Evolutionary conservation across 2,329 filamentous ascomycete species (phyloP).

Genomic region (Colletotrichum liriopes): DNA sequence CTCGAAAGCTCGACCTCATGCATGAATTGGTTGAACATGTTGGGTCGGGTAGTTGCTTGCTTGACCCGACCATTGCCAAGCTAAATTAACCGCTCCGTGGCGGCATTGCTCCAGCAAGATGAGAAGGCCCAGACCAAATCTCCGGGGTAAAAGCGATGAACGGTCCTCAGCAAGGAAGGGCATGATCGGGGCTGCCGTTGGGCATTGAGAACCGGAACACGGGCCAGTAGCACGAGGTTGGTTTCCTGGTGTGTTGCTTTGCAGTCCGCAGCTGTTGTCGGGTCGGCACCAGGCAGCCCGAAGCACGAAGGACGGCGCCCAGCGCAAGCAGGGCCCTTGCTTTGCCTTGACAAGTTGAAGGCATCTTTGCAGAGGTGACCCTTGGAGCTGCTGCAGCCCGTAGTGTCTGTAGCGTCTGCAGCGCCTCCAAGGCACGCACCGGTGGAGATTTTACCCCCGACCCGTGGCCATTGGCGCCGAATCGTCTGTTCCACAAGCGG

Average conservation of each 20-base stretch:
- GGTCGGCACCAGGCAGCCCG: constrained; percentile 35
- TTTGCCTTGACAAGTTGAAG: constrained; percentile 23
- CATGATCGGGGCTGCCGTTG: constrained; percentile 32
- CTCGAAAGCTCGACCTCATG: background rate
- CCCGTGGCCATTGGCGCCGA: constrained; percentile 34
- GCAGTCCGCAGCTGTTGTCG: constrained; percentile 3
- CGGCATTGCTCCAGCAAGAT: constrained; percentile 33
- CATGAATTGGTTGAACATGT: constrained; percentile 2
- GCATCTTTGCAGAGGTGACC: constrained; percentile 26
- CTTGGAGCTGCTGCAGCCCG: constrained; percentile 31
- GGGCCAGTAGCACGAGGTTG: constrained; percentile 14
- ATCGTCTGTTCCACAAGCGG: constrained; percentile 40
- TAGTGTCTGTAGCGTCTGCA: constrained; percentile 30
- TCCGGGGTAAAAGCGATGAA: constrained; percentile 40
- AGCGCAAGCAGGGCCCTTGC: constrained; percentile 35
- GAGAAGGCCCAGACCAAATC: constrained; percentile 31
- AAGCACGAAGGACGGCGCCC: constrained; percentile 10
- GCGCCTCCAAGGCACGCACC: constrained; percentile 28
- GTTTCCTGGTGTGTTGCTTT: constrained; percentile 10
- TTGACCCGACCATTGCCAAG: background rate
- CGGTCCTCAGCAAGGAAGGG: constrained; percentile 28
- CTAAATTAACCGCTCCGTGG: constrained; percentile 17
- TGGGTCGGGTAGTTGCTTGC: constrained; percentile 6
- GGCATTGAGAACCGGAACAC: constrained; percentile 32
- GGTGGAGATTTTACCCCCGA: constrained; percentile 32